Base-by-base conservation (phyloP, 2,329 filamentous ascomycete genomes). In the Pseudonectria foliicola region DNA sequence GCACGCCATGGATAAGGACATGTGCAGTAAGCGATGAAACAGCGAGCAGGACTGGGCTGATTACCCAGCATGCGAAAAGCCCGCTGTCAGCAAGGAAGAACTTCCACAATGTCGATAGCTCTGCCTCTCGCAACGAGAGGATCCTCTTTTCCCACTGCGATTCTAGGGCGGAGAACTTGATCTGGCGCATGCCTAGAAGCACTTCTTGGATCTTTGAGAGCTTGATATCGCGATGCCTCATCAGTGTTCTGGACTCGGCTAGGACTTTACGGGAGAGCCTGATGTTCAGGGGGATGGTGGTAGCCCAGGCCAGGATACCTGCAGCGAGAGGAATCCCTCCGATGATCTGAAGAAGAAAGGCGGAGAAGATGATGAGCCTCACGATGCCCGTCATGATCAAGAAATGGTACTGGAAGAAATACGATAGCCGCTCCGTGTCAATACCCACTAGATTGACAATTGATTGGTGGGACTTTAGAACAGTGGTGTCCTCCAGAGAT, bases 121-220 rank as follows among this genome's bases (percentile, higher is more conserved):
- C 85, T 29, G 70, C 73, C 28, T 79, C 72, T 50, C 85, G 70
- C 74, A 42, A 71, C 57, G 42, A 70, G 59, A 53, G 44, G 29
- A 92, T 84, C 41, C 80, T 82, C n/a, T 70, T 67, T 54, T 87
- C 77, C 85, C 85, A 90, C 46, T 84, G 76, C 14, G 66, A 62
- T 55, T 90, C 85, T 2, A 87, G 61, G 1, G 85, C 85, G 1
- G 83, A 83, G 47, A 90, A 88, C 52, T 92, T 92, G 61, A 92
- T 86, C 57, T 92, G 85, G 2, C 84, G 75, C 43, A 90, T 89
- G 7, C 85, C 85, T 47, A 84, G 75, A 2, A 92, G 62, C 0
- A 81, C 82, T 56, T 92, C 85, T 2, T 82, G 84, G 21, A 92
- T 72, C 10, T 87, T 72, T 1, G 73, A 80, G 60, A 88, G 71